Base-by-base conservation (phyloP, 805 yeast genomes). In the Schizosaccharomyces japonicus region DNA sequence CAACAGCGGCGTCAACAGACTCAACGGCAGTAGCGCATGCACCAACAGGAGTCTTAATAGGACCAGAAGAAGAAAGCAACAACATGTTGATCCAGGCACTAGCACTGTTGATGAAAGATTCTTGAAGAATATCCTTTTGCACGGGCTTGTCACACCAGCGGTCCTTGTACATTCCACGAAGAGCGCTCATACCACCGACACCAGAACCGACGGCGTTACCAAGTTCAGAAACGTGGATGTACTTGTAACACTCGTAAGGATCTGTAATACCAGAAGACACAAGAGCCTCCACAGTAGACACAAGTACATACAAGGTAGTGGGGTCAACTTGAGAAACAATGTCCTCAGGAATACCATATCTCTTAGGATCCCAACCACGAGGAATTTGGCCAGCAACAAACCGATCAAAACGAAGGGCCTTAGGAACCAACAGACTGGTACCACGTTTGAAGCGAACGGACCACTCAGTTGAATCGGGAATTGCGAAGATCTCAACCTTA, bases 171-270 rank as follows among this genome's bases (percentile, higher is more conserved):
- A 90, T 90, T 57, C 95, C 95, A 64, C 92, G 81, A 60, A 90
- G 68, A 48, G 99, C 98, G 56, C 80, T 63, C 58, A 87, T 92
- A 78, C 99, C 99, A 67, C 99, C 99, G 94, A 90, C 87, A 75
- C 99, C 99, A 49, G 95, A 84, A 70, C 99, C 99, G 45, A 94
- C 80, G 73, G 96, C 85, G 74, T 87, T 92, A 70, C 98, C 99
- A 56, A 90, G 84, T 67, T 90, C 96, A 44, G 96, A 84, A 50
- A 90, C 93, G 64, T 90, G 99, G 47, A 92, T 94, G 63, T 90
- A 92, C 68, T 87, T 78, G 73, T 90, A 90, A 72, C 92, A 83
- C 69, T 90, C 99, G 63, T 84, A 90, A 53, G 99, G 98, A 63
- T 90, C 98, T 51, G 95, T 83, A 59, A 90, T 69, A 78, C 99